Percentiles rank a stretch among this genome's conserved stretches.
These are phyloP conservation scores for Myriangium duriaei DNA, from an alignment of 2,329 filamentous ascomycete genomes.

Conservation along the genomic window DNA sequence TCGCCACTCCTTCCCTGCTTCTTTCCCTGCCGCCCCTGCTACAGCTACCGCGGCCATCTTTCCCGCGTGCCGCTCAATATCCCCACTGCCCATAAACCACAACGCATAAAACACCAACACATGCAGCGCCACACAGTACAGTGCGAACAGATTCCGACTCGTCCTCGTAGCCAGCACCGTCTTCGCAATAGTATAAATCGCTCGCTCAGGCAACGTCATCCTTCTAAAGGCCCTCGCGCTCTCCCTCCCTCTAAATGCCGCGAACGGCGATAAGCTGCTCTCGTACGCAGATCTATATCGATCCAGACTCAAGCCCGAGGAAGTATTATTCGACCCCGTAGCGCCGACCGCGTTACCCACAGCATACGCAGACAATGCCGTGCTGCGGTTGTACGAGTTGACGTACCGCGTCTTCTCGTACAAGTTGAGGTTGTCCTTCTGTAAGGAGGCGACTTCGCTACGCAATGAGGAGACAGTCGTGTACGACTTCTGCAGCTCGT, in stretches of 20 bases:
- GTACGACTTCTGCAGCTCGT: conserved; percentile 76
- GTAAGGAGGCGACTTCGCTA: conserved; percentile 80
- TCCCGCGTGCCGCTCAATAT: conserved; percentile 51
- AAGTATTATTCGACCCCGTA: conserved; percentile 37
- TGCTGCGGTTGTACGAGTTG: conserved; percentile 69
- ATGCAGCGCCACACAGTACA: conserved; percentile 81
- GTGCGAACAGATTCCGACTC: conserved; percentile 86
- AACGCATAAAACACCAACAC: conserved; percentile 75
- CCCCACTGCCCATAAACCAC: conserved; percentile 65
- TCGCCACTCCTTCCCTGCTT: conserved; percentile 22
- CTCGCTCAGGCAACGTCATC: conserved; percentile 82
- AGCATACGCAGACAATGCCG: conserved; percentile 44
- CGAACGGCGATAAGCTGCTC: conserved; percentile 88
- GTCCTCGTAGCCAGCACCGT: conserved; percentile 82
- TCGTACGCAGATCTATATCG: conserved; percentile 89
- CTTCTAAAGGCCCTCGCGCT: conserved; percentile 80
- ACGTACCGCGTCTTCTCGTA: conserved; percentile 98
- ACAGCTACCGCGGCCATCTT: conserved; percentile 36
- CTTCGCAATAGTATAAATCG: conserved; percentile 80
- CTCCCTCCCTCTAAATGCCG: conserved; percentile 88
- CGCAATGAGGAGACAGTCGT: conserved; percentile 71
- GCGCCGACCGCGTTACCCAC: conserved; percentile 57
- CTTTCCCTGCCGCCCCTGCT: conserved; percentile 16
- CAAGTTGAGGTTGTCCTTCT: conserved; percentile 89
- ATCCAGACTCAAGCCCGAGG: conserved; percentile 58